Percentiles rank a stretch among this genome's conserved stretches.
Evolutionary conservation across 2,329 filamentous ascomycete genomes (phyloP).

Genomic region (Alternaria metachromatica): DNA sequence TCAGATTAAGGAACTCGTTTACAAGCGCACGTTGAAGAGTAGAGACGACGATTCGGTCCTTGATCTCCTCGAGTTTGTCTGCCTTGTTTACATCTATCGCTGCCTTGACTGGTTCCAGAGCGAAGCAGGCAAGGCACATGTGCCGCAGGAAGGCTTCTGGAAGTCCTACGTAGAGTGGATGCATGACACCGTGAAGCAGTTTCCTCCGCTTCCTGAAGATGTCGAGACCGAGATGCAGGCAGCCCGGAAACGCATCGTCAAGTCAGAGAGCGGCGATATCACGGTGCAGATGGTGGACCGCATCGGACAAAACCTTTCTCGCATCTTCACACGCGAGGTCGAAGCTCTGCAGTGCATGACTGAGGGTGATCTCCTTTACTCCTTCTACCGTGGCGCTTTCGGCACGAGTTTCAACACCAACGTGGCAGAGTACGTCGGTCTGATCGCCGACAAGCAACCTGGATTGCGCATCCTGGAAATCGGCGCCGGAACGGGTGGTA

Average conservation of each 20-base stretch:
- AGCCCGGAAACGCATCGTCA: conserved; percentile 4
- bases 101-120: conserved; percentile 7
- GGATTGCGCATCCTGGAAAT: conserved; percentile 10
- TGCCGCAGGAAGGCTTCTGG: conserved; percentile 10
- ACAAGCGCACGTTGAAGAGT: conserved; percentile 11
- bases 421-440: conserved; percentile 7
- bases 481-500: conserved; percentile 10
- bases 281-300: conserved; percentile 12
- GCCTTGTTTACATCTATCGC: conserved; percentile 9
- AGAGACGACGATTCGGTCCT: conserved; percentile 10
- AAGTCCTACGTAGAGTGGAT: conserved; percentile 12
- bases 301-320: conserved; percentile 8
- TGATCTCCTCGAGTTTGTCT: conserved; percentile 9
- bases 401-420: conserved; percentile 12
- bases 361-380: conserved; percentile 10
- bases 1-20: conserved; percentile 7
- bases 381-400: conserved; percentile 6
- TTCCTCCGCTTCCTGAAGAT: conserved; percentile 2
- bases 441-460: conserved; percentile 9
- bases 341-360: conserved; percentile 13
- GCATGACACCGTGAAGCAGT: conserved; percentile 6
- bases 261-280: conserved; percentile 7
- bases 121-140: conserved; percentile 6
- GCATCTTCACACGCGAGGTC: conserved; percentile 7
- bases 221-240: conserved; percentile 7